These are phyloP conservation scores for Plasmodium yoelii DNA, from an alignment of 169 alveolate genomes.

Conservation along the genomic window DNA sequence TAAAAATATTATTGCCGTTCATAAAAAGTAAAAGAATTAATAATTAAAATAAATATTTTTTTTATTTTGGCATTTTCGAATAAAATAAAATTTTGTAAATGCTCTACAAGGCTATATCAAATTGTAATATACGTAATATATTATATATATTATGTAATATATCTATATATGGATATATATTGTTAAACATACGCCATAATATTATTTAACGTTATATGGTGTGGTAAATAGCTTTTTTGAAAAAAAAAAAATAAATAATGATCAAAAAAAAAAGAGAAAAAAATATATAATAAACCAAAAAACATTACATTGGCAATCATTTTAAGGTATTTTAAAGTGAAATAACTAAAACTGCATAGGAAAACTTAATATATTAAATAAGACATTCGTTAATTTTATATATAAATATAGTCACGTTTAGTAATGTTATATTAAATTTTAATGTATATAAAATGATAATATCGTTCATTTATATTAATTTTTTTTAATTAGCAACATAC, in stretches of 20 bases:
- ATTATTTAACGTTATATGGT: too few species aligned
- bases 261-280: conserved; percentile 39
- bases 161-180: conserved; percentile 2
- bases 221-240: conserved; percentile 6
- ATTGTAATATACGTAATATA: conserved; percentile 1
- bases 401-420: too few species aligned
- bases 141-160: conserved; percentile 8
- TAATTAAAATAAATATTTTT: conserved; percentile 28
- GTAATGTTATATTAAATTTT: too few species aligned
- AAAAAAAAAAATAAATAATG: conserved; percentile 30
- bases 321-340: neutral
- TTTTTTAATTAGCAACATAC: neutral
- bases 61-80: conserved; percentile 25
- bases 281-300: conserved; percentile 3
- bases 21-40: neutral
- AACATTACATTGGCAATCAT: neutral
- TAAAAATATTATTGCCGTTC: neutral
- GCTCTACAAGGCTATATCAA: too few species aligned
- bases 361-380: too few species aligned
- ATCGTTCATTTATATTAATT: too few species aligned
- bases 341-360: neutral
- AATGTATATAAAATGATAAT: too few species aligned
- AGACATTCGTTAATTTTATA: too few species aligned
- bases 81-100: conserved; percentile 9
- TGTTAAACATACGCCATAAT: conserved; percentile 4